A percentile compares a stretch with the other conserved stretches of the same genome.
phyloP scores from a whole-genome alignment of 1,139 yeast genomes.

The Diutina neorugosa region DNA sequence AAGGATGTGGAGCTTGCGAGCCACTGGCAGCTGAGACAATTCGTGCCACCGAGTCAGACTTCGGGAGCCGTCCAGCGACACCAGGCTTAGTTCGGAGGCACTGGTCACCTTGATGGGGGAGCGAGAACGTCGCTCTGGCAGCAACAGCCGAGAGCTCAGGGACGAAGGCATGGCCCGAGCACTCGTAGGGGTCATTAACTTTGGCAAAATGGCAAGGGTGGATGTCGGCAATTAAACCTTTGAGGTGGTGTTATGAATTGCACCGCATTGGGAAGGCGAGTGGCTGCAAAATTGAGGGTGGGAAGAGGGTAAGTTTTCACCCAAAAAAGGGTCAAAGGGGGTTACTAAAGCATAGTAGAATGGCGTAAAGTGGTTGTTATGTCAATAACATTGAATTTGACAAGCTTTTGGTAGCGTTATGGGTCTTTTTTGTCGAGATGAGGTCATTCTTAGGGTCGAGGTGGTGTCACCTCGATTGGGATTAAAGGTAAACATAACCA shows the following conservation, averaged over 20 bases:
- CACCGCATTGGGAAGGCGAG: not conserved
- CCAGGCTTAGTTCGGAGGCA: not conserved
- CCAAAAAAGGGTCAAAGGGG: too few relatives aligned
- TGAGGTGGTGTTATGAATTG: not conserved
- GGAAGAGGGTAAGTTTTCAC: too few relatives aligned
- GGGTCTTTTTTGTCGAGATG: too few relatives aligned
- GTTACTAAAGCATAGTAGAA: too few relatives aligned
- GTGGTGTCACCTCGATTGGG: too few relatives aligned
- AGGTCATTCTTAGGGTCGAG: too few relatives aligned
- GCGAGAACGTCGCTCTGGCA: not conserved
- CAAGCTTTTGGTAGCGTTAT: too few relatives aligned
- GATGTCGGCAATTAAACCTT: not conserved
- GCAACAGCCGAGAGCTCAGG: not conserved
- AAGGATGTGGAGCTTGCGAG: not conserved
- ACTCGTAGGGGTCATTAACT: too few relatives aligned
- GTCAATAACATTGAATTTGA: too few relatives aligned
- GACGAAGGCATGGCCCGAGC: not conserved
- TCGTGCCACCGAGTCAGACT: constrained; percentile 1
- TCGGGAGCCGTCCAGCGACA: constrained; percentile 1
- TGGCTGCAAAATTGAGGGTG: too few relatives aligned
- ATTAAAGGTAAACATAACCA: too few relatives aligned
- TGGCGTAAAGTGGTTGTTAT: too few relatives aligned
- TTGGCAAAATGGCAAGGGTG: not conserved
- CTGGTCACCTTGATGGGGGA: not conserved
- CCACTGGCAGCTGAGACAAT: not conserved